phyloP scores from a whole-genome alignment of 1,284 basidiomycete genomes.

The Fomes fomentarius region DNA sequence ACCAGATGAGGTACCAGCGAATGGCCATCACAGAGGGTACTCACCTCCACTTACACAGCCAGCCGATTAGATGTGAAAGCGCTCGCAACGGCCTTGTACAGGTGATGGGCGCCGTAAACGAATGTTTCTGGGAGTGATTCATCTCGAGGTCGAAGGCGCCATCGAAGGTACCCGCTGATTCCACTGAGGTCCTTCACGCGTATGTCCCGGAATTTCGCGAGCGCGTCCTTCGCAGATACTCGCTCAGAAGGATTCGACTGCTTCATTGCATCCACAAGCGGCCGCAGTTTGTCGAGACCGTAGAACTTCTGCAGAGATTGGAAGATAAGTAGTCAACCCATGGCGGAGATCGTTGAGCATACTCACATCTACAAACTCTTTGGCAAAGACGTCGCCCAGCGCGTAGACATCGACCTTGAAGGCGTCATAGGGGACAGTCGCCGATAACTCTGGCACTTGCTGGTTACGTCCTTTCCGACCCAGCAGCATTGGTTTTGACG shows the following conservation, averaged over 20 bases:
- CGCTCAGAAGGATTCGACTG: background rate
- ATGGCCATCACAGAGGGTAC: too few species aligned
- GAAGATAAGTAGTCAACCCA: too few species aligned
- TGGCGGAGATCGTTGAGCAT: background rate
- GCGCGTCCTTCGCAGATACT: background rate
- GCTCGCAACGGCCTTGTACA: too few species aligned
- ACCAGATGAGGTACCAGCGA: too few species aligned
- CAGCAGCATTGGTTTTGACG: slow-evolving; percentile 7
- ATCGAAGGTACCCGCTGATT: background rate
- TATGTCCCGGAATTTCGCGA: background rate
- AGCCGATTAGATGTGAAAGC: too few species aligned
- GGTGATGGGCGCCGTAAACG: too few species aligned
- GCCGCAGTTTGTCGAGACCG: slow-evolving; percentile 2
- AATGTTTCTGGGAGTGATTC: background rate
- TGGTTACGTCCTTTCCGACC: slow-evolving; percentile 25
- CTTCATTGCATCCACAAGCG: slow-evolving; percentile 13
- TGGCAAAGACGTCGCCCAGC: slow-evolving; percentile 21
- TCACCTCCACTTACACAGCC: too few species aligned
- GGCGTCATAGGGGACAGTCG: slow-evolving; percentile 29
- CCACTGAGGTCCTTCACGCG: background rate
- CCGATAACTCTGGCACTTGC: slow-evolving; percentile 32
- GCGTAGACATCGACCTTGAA: slow-evolving; percentile 34
- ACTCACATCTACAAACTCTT: slow-evolving; percentile 13
- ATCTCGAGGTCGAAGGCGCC: background rate
- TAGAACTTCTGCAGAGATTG: slow-evolving; percentile 5